Base-by-base conservation (phyloP, 202 grass and related monocot genomes). In the Cymbopogon flexuosus region DNA sequence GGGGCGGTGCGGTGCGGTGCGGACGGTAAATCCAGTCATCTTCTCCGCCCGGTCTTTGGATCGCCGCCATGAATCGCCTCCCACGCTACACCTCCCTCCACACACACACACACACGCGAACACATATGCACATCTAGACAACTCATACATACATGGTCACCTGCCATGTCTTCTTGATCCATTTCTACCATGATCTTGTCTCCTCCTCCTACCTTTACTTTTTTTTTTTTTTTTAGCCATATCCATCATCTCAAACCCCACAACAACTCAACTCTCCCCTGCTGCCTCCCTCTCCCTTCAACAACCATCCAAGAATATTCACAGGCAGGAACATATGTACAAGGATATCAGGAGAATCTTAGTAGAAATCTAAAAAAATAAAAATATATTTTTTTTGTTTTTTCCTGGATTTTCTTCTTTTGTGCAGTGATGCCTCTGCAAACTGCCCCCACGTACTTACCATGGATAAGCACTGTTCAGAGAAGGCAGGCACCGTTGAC, bases 321-420 rank as follows among this genome's bases (percentile, higher is more conserved):
- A 85, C 71, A 85, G 35, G 73, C 54, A 15, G 51, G 51, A 51
- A 73, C 45, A 60, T 74, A 89, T 91, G 52, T 89, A 85, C 81
- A 94, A 77, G 65, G 78, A n/a, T n/a, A 79, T 62, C 76, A 77
- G 79, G 41, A 76, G 7, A 76, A 89, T 47, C 42, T 57, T 22
- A 9, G 3, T 65, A 84, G 70, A 5, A 24, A 72, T 3, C 22
- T 24, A 61, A 58, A 22, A 43, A 43, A 43, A 23, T 3, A 8
- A 35, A 61, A 33, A 18, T 21, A 34, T 16, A 9, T 15, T 49
- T 34, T 49, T 47, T 72, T 33, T 4, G 2, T 52, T 37, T 18
- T n/a, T 9, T 2, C 8, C n/a, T 12, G 8, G n/a, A 18, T 3
- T 51, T 56, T 79, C 29, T 65, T 7, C 61, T 62, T 23, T 3